Evolutionary conservation across 768 basidiomycete species (phyloP).

Genomic region (Phlebiopsis flavidoalba): DNA sequence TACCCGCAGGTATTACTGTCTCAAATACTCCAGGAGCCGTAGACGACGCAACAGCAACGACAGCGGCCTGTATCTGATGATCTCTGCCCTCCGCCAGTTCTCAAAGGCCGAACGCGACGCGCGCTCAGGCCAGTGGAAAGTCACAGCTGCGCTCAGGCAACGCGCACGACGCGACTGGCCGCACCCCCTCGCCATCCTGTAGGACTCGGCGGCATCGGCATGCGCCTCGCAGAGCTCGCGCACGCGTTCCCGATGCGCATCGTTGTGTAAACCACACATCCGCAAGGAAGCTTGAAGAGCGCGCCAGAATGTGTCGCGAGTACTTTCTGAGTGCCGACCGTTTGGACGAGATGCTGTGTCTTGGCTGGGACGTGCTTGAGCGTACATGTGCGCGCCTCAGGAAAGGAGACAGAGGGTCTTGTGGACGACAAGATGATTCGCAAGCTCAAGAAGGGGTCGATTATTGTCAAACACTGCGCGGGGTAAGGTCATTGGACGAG

Average conservation of each 20-base stretch:
- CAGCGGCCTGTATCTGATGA: conserved; percentile 76
- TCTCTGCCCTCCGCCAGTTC: conserved; percentile 73
- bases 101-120: conserved; percentile 54
- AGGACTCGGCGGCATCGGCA: conserved; percentile 76
- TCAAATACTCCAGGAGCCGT: conserved; percentile 90
- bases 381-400: conserved; percentile 76
- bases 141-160: conserved; percentile 37
- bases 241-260: conserved; percentile 86
- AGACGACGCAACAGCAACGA: conserved; percentile 87
- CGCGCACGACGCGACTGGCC: conserved; percentile 60
- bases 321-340: conserved; percentile 65
- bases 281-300: conserved; percentile 47
- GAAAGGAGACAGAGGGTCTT: conserved; percentile 63
- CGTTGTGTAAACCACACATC: conserved; percentile 75
- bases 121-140: conserved; percentile 58
- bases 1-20: conserved; percentile 55
- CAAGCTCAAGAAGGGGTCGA: conserved; percentile 67
- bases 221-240: conserved; percentile 62
- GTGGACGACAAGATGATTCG: conserved; percentile 75
- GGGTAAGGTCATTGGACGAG: conserved; percentile 86
- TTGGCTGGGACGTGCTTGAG: conserved; percentile 81
- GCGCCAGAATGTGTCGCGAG: conserved; percentile 70
- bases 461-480: conserved; percentile 85
- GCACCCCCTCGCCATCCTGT: conserved; percentile 69
- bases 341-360: conserved; percentile 53